Base-by-base conservation (phyloP, 441 rosid genomes). In the Adansonia gregorii region DNA sequence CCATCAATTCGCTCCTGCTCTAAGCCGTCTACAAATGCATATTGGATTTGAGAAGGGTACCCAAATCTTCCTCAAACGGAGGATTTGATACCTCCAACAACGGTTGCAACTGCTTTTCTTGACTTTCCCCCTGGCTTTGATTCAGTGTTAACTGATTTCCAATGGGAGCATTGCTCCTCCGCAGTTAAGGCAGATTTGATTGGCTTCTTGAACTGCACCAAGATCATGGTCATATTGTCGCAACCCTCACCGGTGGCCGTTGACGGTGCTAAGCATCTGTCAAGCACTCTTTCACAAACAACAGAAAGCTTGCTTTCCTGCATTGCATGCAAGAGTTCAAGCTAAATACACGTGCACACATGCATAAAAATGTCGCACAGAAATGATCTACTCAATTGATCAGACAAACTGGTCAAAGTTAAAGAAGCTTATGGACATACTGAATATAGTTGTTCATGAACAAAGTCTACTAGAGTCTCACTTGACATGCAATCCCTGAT, bases 401-500 rank as follows among this genome's bases (percentile, higher is more conserved):
- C 64, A 2, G 2, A 35, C 7, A 39, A 6, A 35, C 39, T 54
- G 12, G 15, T 39, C 64, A 54, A 55, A 35, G 59, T 60, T 61
- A 22, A 49, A 31, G 27, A 51, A 22, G 46, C 39, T 43, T 54
- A 70, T 61, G 59, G 24, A 77, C 91, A 69, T 89, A 95, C 99
- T 69, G 77, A 74, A 3, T 78, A 79, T 78, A 93, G 86, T 75
- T 89, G 96, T 76, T 92, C 97, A 48, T 90, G 95, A 75, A 95
- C 78, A 75, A 88, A 95, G 87, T 95, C 99, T 80, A 95, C 95
- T 43, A 95, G 91, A 85, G 86, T 97, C 85, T 95, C 98, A 90
- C 98, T 93, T 48, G 99, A 85, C 96, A 95, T 85, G 88, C 99
- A 95, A 82, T 95, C 99, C 99, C 99, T 95, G 91, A 83, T 67